Base-by-base conservation (phyloP, 2,329 filamentous ascomycete species). In the Davidsoniella virescens region DNA sequence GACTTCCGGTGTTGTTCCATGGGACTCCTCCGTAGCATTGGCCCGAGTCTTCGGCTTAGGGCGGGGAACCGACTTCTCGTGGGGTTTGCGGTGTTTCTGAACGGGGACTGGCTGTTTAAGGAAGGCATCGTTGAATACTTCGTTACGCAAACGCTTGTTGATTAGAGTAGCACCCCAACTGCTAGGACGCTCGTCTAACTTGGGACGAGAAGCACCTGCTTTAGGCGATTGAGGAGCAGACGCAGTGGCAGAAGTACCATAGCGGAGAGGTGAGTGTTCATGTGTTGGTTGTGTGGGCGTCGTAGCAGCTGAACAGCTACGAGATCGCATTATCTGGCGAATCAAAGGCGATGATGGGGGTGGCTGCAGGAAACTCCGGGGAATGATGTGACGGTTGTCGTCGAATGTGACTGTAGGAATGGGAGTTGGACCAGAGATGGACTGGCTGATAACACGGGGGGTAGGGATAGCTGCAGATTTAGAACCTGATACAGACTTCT, bases 311-410 rank as follows among this genome's bases (percentile, higher is more conserved):
- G 51, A 52, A 8, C 46, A 48, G 43, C 51, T 52, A 16, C 51
- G 46, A 25, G 51, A 49, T 6, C 51, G 41, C 33, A 52, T 52
- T 18, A 52, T 52, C 43, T 52, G 46, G 12, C 51, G 51, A 36
- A 52, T 50, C 37, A 52, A 26, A 5, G 47, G 51, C 20, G 51
- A 52, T 6, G 51, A 52, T 29, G 51, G 47, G 14, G 51, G 51
- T 9, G 80, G 71, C 49, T 80, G 77, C 46, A 95, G 82, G 25
- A 95, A 72, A 58, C 84, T 85, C 43, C 86, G 79, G 1, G 90
- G 90, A 40, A 95, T 79, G 52, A 96, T 94, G 61, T 96, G 90
- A 56, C 83, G 78, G 61, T 96, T 96, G 62, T 95, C 88, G 59
- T 90, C 85, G 54, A 95, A 87, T 0, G 92, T 87, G 44, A 96